A percentile compares a stretch with the other conserved stretches of the same genome.
phyloP scores from a whole-genome alignment of 2,329 filamentous ascomycete genomes.

The Cryphonectria nitschkei region DNA sequence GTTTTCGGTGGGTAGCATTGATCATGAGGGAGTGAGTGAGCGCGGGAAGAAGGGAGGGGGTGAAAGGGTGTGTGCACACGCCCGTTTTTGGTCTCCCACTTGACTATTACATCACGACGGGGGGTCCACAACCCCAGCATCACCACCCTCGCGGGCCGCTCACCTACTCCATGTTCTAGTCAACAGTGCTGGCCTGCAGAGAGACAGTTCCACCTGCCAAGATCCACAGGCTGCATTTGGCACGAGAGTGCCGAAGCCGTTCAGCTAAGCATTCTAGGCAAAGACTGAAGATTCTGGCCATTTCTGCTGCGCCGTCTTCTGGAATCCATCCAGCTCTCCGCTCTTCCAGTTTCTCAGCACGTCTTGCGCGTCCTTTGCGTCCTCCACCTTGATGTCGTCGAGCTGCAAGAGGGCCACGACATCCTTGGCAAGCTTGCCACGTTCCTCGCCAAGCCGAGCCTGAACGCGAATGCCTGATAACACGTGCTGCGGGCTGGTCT shows the following conservation, averaged over 20 bases:
- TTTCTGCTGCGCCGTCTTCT: slow-evolving; percentile 51
- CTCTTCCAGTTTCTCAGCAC: slow-evolving; percentile 55
- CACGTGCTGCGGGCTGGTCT: slow-evolving; percentile 63
- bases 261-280: slow-evolving; percentile 33
- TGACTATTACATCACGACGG: neutral
- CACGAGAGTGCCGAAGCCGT: neutral
- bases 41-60: too few relatives aligned
- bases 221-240: neutral
- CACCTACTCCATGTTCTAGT: neutral
- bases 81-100: neutral
- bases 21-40: neutral
- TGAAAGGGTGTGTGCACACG: neutral
- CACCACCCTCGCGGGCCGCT: neutral
- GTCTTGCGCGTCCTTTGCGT: slow-evolving; percentile 45
- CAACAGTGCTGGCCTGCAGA: neutral
- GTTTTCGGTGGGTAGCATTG: slow-evolving; percentile 7
- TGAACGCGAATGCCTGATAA: slow-evolving; percentile 66
- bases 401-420: slow-evolving; percentile 55
- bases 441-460: slow-evolving; percentile 61
- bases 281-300: slow-evolving; percentile 56
- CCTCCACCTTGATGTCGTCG: slow-evolving; percentile 43
- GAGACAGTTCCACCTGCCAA: neutral
- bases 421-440: slow-evolving; percentile 62
- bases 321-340: slow-evolving; percentile 51
- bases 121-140: neutral